Evolutionary conservation across 305 asterid species (phyloP).

Genomic region (Fraxinus ornus): DNA sequence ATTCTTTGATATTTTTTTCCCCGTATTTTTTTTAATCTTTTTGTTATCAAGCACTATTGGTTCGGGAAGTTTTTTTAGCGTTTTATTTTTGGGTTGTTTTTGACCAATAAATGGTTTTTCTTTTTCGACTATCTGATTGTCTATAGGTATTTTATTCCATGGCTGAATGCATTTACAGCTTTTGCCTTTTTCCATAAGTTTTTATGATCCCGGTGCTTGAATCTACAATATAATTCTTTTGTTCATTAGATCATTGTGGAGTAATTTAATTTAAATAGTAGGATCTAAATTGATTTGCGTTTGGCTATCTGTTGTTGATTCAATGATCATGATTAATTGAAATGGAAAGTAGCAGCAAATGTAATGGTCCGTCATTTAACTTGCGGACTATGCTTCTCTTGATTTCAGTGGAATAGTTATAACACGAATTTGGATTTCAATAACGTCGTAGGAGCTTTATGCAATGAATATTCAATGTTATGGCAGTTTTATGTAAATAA

Average conservation of each 20-base stretch:
- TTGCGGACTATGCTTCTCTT: background rate
- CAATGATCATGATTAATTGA: background rate
- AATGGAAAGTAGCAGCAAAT: background rate
- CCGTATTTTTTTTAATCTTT: background rate
- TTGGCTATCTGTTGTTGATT: background rate
- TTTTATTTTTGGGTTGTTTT: background rate
- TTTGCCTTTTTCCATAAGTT: background rate
- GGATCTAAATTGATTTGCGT: conserved; percentile 3
- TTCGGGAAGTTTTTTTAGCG: background rate
- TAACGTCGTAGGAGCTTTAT: background rate
- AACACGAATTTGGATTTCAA: background rate
- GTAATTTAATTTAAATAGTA: background rate
- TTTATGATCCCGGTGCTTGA: conserved; percentile 6
- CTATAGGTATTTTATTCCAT: background rate
- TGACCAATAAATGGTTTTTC: background rate
- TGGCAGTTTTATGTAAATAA: background rate
- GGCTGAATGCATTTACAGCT: background rate
- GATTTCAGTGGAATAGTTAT: background rate
- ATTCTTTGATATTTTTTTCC: background rate
- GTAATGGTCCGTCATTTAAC: background rate
- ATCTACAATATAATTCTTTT: background rate
- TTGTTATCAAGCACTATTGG: background rate
- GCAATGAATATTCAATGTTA: background rate
- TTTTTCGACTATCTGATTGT: background rate
- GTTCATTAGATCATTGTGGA: background rate